These are phyloP conservation scores for Chaetomium tenue DNA, from an alignment of 495 filamentous ascomycete genomes.

Conservation along the genomic window DNA sequence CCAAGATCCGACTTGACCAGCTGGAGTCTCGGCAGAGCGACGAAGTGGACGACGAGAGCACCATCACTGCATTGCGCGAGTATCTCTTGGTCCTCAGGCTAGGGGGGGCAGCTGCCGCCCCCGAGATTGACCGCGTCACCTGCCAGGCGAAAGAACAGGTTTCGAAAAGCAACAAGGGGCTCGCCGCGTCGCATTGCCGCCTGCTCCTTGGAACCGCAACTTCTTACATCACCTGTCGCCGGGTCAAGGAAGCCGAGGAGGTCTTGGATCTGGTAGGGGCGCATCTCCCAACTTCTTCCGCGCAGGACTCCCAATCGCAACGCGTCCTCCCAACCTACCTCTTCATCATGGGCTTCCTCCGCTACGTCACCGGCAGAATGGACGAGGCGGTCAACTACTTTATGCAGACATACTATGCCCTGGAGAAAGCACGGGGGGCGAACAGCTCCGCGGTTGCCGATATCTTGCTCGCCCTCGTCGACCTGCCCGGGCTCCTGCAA, in stretches of 20 bases:
- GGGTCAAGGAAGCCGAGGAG: conserved; percentile 18
- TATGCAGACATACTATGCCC: conserved; percentile 13
- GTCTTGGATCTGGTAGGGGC: conserved; percentile 11
- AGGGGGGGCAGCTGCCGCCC: not conserved
- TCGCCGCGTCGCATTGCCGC: conserved; percentile 18
- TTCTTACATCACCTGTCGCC: conserved; percentile 14
- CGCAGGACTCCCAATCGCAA: not conserved
- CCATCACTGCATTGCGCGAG: conserved; percentile 19
- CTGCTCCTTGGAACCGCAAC: conserved; percentile 22
- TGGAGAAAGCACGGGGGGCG: conserved; percentile 3
- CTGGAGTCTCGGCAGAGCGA: conserved; percentile 18
- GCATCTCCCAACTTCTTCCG: not conserved
- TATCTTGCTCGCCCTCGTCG: conserved; percentile 13
- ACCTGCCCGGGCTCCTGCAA: conserved; percentile 14
- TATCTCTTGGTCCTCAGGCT: conserved; percentile 23
- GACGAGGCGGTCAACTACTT: conserved; percentile 21
- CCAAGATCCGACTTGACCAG: conserved; percentile 20
- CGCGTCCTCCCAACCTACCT: conserved; percentile 11
- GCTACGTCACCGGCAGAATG: conserved; percentile 11
- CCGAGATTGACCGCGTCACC: conserved; percentile 21
- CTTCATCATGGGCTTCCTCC: conserved; percentile 18
- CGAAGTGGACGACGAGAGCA: conserved; percentile 12
- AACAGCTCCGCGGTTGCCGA: conserved; percentile 13
- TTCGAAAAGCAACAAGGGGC: not conserved
- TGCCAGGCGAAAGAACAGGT: conserved; percentile 1